These are phyloP conservation scores for Irpex sp. DNA, from an alignment of 1,284 basidiomycete species.

Conservation along the genomic window DNA sequence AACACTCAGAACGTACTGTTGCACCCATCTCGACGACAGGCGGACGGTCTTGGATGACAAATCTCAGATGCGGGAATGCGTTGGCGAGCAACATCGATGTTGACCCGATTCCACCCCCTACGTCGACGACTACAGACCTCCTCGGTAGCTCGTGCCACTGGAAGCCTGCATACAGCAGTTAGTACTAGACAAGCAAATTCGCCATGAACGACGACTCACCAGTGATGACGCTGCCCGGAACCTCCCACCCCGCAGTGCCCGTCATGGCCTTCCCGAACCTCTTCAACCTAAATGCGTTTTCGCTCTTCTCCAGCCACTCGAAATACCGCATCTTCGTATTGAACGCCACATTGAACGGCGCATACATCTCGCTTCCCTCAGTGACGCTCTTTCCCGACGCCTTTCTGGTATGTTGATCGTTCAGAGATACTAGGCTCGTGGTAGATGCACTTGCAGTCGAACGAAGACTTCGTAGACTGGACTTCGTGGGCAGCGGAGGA, in stretches of 20 bases:
- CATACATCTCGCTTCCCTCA: constrained; percentile 23
- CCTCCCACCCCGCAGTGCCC: constrained; percentile 63
- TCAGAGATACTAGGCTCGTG: neutral
- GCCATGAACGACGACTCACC: constrained; percentile 33
- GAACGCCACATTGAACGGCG: constrained; percentile 34
- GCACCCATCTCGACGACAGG: constrained; percentile 61
- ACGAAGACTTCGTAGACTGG: constrained; percentile 1
- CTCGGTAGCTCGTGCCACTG: constrained; percentile 55
- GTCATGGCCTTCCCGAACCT: constrained; percentile 72
- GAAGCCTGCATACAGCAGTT: constrained; percentile 40
- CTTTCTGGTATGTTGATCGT: neutral
- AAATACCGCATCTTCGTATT: constrained; percentile 31
- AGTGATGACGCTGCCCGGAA: constrained; percentile 25
- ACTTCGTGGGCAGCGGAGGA: constrained; percentile 5
- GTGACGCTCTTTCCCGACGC: neutral
- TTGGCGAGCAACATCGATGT: constrained; percentile 63
- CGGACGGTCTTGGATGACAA: constrained; percentile 68
- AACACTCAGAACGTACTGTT: constrained; percentile 31
- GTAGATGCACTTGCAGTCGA: neutral
- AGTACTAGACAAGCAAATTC: too few relatives aligned
- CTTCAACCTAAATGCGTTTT: constrained; percentile 40
- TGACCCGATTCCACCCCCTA: constrained; percentile 75
- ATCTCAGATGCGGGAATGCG: constrained; percentile 48
- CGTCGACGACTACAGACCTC: constrained; percentile 64
- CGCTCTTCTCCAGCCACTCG: constrained; percentile 33